A percentile compares a stretch with the other conserved stretches of the same genome.
Evolutionary conservation across 2,329 filamentous ascomycete genomes (phyloP).

Genomic region (Aureobasidium uvarum): DNA sequence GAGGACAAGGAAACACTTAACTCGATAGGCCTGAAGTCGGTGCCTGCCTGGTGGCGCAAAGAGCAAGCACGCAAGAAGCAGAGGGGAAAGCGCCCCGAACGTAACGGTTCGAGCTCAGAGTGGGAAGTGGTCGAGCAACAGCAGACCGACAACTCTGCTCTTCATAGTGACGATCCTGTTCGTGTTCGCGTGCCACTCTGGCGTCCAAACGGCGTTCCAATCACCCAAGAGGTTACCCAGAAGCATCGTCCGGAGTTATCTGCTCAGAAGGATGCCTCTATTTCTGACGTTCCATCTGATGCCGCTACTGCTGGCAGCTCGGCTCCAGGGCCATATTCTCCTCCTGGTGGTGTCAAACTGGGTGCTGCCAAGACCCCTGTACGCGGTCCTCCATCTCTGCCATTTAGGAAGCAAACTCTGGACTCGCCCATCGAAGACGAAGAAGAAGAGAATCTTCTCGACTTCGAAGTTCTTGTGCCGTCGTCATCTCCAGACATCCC

Average conservation of each 20-base stretch:
- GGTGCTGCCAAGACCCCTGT: conserved; percentile 22
- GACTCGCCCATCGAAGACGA: conserved; percentile 26
- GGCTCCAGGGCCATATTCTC: not conserved
- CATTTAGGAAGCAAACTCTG: conserved; percentile 28
- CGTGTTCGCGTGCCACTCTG: not conserved
- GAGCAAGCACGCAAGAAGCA: conserved; percentile 36
- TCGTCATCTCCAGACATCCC: conserved; percentile 15
- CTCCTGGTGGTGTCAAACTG: conserved; percentile 1
- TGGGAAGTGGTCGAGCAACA: conserved; percentile 16
- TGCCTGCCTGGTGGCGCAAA: conserved; percentile 59
- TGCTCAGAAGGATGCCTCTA: not conserved
- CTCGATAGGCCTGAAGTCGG: conserved; percentile 62
- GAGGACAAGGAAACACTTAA: conserved; percentile 63
- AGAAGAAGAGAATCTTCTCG: conserved; percentile 33
- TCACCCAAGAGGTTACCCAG: not conserved
- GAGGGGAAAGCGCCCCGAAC: not conserved
- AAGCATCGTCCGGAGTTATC: not conserved
- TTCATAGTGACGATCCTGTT: not conserved
- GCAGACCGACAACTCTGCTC: not conserved
- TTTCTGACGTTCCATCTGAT: not conserved
- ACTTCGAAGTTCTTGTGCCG: conserved; percentile 31
- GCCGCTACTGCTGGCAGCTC: conserved; percentile 2
- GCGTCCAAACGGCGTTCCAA: conserved; percentile 9
- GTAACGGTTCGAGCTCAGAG: conserved; percentile 5
- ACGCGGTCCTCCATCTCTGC: not conserved